These are phyloP conservation scores for Phytophthora idaei DNA, from an alignment of 352 stramenopile genomes.

Conservation along the genomic window DNA sequence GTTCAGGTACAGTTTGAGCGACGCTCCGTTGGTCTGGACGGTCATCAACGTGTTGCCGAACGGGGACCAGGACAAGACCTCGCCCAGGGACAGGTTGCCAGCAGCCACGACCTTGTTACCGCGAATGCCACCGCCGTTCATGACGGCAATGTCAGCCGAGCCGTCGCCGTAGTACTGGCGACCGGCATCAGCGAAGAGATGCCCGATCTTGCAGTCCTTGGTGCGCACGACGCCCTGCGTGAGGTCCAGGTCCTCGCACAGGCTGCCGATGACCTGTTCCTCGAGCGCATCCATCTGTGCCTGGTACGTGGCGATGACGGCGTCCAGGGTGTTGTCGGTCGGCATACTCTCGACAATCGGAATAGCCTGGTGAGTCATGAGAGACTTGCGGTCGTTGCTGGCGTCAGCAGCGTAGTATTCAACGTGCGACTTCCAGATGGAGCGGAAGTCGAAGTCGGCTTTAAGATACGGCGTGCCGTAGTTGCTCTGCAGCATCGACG, in stretches of 20 bases:
- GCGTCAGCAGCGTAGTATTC: constrained; percentile 56
- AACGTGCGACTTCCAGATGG: constrained; percentile 64
- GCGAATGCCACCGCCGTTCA: constrained; percentile 74
- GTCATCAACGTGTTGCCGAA: constrained; percentile 75
- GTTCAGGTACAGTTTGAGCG: constrained; percentile 64
- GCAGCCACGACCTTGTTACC: constrained; percentile 63
- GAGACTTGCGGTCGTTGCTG: constrained; percentile 33
- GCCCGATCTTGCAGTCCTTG: constrained; percentile 54
- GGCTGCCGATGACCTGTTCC: constrained; percentile 48
- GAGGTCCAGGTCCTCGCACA: constrained; percentile 66
- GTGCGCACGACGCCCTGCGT: constrained; percentile 55
- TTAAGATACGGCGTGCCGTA: constrained; percentile 80
- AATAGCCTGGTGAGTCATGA: constrained; percentile 60
- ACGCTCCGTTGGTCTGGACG: constrained; percentile 58
- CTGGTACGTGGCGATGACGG: constrained; percentile 53
- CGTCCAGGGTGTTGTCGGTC: constrained; percentile 55
- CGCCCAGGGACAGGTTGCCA: constrained; percentile 53
- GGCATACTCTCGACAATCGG: constrained; percentile 66
- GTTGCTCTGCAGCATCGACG: constrained; percentile 75
- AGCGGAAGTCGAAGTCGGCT: constrained; percentile 73
- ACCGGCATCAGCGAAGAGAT: constrained; percentile 59
- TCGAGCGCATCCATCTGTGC: constrained; percentile 47
- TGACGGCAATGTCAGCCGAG: constrained; percentile 57
- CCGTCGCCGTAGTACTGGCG: constrained; percentile 57
- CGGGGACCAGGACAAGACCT: constrained; percentile 67